phyloP scores from a whole-genome alignment of 148 eudicot species.

The Fallopia convolvulus region DNA sequence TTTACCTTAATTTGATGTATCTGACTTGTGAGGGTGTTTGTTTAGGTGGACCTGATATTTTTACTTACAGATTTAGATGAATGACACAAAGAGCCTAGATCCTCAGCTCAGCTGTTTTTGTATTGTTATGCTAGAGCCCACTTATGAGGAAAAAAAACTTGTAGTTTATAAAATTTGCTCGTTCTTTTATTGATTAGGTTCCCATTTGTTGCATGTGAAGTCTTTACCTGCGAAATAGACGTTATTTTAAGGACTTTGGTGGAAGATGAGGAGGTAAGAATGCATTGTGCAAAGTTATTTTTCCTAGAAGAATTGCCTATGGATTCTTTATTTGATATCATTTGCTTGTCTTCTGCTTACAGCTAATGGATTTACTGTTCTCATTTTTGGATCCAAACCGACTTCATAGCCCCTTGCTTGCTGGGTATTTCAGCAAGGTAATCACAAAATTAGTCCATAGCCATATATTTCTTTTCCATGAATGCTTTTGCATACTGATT shows the following conservation, averaged over 20 bases:
- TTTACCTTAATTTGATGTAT: not conserved
- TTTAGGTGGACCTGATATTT: not conserved
- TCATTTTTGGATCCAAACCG: constrained; percentile 89
- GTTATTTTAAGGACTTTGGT: constrained; percentile 92
- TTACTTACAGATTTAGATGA: not conserved
- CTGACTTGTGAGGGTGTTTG: not conserved
- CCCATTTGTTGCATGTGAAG: constrained; percentile 93
- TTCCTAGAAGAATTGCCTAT: not conserved
- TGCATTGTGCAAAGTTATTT: not conserved
- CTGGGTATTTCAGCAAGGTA: constrained; percentile 98
- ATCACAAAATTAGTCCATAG: not conserved
- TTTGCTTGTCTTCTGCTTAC: constrained; percentile 18
- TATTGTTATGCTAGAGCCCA: not conserved
- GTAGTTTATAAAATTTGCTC: not conserved
- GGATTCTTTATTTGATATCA: not conserved
- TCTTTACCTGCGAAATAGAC: constrained; percentile 97
- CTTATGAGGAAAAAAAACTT: not conserved
- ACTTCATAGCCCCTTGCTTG: constrained; percentile 77
- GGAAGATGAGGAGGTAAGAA: constrained; percentile 86
- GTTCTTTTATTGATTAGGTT: constrained; percentile 46
- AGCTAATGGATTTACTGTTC: constrained; percentile 93
- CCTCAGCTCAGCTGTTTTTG: not conserved
- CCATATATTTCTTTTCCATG: not conserved
- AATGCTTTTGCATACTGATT: not conserved
- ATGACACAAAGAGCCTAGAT: not conserved